Evolutionary conservation across 2,329 filamentous ascomycete species (phyloP).

Genomic region (Penicillium verrucosum): DNA sequence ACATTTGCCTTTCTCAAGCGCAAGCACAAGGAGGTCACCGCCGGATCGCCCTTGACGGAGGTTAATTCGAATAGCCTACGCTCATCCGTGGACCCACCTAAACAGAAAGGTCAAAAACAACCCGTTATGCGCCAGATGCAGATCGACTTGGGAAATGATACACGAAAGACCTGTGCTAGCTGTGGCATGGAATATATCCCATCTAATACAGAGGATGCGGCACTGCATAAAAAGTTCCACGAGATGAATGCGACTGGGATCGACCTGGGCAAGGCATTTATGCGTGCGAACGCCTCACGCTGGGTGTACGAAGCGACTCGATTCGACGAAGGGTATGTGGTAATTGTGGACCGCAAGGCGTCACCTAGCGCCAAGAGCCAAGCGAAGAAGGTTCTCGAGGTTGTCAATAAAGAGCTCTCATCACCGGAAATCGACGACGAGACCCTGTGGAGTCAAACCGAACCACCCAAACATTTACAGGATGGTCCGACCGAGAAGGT

Average conservation of each 20-base stretch:
- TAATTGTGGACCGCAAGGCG: conserved; percentile 57
- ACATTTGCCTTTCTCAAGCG: conserved; percentile 51
- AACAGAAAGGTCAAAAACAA: conserved; percentile 32
- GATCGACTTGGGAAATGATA: conserved; percentile 56
- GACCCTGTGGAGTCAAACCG: conserved; percentile 54
- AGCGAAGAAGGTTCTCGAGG: conserved; percentile 57
- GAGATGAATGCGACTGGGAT: conserved; percentile 60
- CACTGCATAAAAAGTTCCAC: conserved; percentile 63
- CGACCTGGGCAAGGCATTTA: conserved; percentile 58
- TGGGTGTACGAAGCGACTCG: conserved; percentile 52
- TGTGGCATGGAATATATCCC: conserved; percentile 67
- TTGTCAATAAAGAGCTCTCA: conserved; percentile 61
- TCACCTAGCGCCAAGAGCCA: conserved; percentile 50
- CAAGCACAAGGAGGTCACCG: conserved; percentile 37
- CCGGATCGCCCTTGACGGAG: conserved; percentile 43
- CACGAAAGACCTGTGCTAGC: conserved; percentile 55
- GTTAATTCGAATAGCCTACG: conserved; percentile 46
- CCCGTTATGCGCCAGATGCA: conserved; percentile 56
- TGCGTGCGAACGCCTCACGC: conserved; percentile 50
- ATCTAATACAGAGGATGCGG: conserved; percentile 59
- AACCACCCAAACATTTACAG: conserved; percentile 38
- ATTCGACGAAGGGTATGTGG: conserved; percentile 53
- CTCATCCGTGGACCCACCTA: conserved; percentile 38
- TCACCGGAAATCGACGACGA: conserved; percentile 59
- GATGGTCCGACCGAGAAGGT: conserved; percentile 37